Evolutionary conservation across 495 filamentous ascomycete genomes (phyloP).

Genomic region (Hapsidospora chrysogenum): DNA sequence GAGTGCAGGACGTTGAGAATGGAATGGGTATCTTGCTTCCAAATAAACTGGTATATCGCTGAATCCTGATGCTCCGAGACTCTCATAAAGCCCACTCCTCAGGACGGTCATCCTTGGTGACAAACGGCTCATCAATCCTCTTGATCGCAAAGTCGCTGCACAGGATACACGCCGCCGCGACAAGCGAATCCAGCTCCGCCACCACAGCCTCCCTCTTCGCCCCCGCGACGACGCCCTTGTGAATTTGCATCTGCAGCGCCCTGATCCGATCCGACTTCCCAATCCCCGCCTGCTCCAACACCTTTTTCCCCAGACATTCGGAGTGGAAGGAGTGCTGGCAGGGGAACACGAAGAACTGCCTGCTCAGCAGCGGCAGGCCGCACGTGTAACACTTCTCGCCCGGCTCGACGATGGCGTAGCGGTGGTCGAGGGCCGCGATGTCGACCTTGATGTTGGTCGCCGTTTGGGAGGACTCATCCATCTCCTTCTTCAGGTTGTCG

Average conservation of each 20-base stretch:
- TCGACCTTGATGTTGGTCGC: conserved; percentile 78
- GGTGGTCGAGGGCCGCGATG: conserved; percentile 64
- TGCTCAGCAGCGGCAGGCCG: conserved; percentile 62
- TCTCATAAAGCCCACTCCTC: conserved; percentile 73
- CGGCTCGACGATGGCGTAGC: conserved; percentile 93
- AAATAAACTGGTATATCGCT: too few relatives aligned
- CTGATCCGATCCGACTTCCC: conserved; percentile 65
- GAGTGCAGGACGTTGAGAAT: neutral
- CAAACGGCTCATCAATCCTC: conserved; percentile 82
- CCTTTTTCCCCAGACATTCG: conserved; percentile 73
- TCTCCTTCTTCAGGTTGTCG: conserved; percentile 76
- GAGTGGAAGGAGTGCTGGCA: conserved; percentile 96
- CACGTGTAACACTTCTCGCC: conserved; percentile 89
- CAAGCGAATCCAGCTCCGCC: conserved; percentile 72
- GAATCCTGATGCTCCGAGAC: too few relatives aligned
- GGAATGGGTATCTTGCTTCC: neutral
- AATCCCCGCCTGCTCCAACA: conserved; percentile 55
- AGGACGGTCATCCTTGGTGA: conserved; percentile 47
- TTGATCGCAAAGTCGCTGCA: conserved; percentile 91
- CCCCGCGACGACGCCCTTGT: conserved; percentile 47
- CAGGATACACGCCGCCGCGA: conserved; percentile 57
- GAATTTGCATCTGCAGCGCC: conserved; percentile 69
- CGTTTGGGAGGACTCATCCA: conserved; percentile 82
- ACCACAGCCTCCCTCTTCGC: conserved; percentile 64
- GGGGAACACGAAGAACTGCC: conserved; percentile 95